Conservation (phyloP, 1,284 basidiomycete species). For the Sanguinoderma infundibulare region DNA sequence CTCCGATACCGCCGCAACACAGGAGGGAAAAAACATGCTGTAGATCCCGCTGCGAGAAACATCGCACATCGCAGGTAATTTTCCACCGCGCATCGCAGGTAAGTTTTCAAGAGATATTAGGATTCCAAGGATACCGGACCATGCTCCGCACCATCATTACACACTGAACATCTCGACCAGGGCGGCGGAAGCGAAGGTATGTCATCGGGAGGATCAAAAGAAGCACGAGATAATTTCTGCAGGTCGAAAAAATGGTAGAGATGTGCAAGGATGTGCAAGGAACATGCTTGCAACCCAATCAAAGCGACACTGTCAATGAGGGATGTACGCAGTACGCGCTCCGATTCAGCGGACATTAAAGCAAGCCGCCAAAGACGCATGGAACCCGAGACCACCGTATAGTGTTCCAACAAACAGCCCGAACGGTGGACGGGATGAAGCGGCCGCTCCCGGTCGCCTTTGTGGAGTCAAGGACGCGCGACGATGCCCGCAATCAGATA, state of each 20-base stretch:
- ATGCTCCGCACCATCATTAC: neutral
- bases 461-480: slow-evolving; percentile 2
- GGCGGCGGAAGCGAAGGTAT: neutral
- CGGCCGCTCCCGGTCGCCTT: no score
- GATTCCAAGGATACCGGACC: slow-evolving; percentile 5
- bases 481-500: slow-evolving; percentile 2
- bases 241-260: neutral
- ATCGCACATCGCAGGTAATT: neutral
- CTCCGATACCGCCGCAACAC: slow-evolving; percentile 14
- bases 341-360: slow-evolving; percentile 16
- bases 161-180: neutral
- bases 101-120: slow-evolving; percentile 3
- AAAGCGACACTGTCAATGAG: neutral
- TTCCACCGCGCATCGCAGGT: neutral
- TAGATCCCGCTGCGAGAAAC: neutral
- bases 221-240: neutral
- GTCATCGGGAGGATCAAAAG: neutral
- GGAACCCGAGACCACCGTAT: neutral
- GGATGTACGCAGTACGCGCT: slow-evolving; percentile 13
- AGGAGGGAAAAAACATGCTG: neutral
- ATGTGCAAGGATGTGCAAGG: neutral
- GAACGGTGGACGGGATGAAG: neutral
- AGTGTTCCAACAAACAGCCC: neutral
- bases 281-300: neutral
- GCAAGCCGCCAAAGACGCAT: neutral